Evolutionary conservation across 331 rosid genomes (phyloP).

Genomic region (Ulmus americana): DNA sequence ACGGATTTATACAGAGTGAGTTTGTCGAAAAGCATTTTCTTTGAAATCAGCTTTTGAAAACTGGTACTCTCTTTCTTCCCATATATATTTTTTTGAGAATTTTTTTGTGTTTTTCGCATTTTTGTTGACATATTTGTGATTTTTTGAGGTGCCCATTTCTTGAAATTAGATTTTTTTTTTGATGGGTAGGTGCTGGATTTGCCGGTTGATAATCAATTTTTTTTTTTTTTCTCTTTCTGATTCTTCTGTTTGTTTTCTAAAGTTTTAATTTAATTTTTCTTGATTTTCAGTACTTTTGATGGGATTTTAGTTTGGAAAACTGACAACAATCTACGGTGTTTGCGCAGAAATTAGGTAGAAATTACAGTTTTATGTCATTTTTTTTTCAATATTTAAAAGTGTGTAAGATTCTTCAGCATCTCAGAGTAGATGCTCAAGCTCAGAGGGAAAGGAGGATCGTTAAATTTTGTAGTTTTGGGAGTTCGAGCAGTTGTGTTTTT

Average conservation of each 20-base stretch:
- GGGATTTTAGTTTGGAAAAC: neutral
- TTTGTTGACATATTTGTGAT: neutral
- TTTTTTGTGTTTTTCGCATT: neutral
- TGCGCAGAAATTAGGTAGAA: constrained; percentile 18
- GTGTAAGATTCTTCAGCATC: constrained; percentile 22
- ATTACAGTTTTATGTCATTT: neutral
- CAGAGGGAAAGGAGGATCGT: constrained; percentile 9
- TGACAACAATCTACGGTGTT: neutral
- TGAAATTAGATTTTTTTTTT: neutral
- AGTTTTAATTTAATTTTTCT: neutral
- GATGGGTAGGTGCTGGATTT: neutral
- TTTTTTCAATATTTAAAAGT: constrained; percentile 11
- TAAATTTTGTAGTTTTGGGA: neutral
- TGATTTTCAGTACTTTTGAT: neutral
- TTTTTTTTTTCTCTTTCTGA: neutral
- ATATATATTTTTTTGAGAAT: neutral
- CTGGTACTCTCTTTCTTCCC: neutral
- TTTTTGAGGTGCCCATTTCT: constrained; percentile 3
- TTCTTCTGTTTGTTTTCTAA: neutral
- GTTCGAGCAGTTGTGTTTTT: neutral
- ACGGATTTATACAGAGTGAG: too few species aligned
- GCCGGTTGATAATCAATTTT: neutral
- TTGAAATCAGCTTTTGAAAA: neutral
- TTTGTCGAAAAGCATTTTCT: neutral
- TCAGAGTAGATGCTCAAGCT: constrained; percentile 15